These are phyloP conservation scores for Xylaria arbuscula DNA, from an alignment of 2,329 filamentous ascomycete genomes.

Conservation along the genomic window DNA sequence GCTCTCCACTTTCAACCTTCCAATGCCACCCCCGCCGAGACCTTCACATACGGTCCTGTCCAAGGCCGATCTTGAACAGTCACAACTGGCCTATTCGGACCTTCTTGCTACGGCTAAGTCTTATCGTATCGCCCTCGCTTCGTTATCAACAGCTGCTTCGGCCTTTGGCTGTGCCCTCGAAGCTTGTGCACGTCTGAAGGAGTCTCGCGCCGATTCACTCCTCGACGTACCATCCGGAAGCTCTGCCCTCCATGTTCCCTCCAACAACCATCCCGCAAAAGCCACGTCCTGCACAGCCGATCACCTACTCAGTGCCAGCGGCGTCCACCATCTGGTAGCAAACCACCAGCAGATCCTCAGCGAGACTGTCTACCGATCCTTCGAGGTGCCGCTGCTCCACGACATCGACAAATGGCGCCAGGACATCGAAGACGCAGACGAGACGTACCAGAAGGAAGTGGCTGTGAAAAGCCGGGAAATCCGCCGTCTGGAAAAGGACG, in stretches of 20 bases:
- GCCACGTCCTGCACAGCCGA: slow-evolving; percentile 70
- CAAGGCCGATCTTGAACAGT: slow-evolving; percentile 71
- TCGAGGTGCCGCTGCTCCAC: slow-evolving; percentile 76
- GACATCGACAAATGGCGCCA: slow-evolving; percentile 74
- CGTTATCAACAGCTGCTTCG: slow-evolving; percentile 70
- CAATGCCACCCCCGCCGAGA: slow-evolving; percentile 69
- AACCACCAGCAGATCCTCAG: slow-evolving; percentile 77
- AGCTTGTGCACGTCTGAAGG: slow-evolving; percentile 74
- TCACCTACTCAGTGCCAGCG: slow-evolving; percentile 69
- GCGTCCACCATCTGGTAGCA: slow-evolving; percentile 73
- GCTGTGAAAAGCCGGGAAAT: slow-evolving; percentile 69
- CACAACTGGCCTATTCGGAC: slow-evolving; percentile 71
- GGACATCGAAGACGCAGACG: slow-evolving; percentile 73
- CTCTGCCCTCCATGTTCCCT: slow-evolving; percentile 32
- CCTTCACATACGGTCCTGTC: slow-evolving; percentile 70
- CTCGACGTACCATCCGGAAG: slow-evolving; percentile 48
- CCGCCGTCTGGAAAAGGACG: slow-evolving; percentile 72
- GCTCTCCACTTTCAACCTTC: slow-evolving; percentile 68
- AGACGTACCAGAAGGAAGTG: slow-evolving; percentile 66
- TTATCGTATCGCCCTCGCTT: slow-evolving; percentile 71
- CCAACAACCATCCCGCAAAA: slow-evolving; percentile 59
- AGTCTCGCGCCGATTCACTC: slow-evolving; percentile 70
- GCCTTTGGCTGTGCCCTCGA: slow-evolving; percentile 73
- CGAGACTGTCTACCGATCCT: slow-evolving; percentile 74
- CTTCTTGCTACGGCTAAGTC: slow-evolving; percentile 71